Conservation (phyloP, 2,329 filamentous ascomycete genomes). For the Elsinoe australis region DNA sequence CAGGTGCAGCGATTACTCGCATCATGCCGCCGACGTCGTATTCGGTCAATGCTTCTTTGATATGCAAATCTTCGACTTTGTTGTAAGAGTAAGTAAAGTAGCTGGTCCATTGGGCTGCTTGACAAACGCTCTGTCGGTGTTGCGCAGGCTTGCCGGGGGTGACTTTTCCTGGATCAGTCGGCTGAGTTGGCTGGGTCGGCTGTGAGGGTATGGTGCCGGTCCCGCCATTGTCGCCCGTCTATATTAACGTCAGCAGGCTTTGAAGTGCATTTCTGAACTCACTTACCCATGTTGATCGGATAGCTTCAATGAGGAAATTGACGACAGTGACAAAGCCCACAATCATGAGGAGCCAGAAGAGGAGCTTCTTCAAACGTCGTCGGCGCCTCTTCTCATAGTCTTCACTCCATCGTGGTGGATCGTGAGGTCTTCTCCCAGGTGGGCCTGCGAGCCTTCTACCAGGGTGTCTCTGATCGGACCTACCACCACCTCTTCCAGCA, state of each 20-base stretch:
- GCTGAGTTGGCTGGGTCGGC: slow-evolving; percentile 2
- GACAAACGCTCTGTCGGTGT: slow-evolving; percentile 8
- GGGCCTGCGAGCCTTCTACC: too few species aligned
- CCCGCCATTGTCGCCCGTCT: neutral
- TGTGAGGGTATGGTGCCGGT: neutral
- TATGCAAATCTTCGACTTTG: neutral
- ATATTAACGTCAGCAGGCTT: neutral
- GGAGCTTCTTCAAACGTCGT: slow-evolving; percentile 9
- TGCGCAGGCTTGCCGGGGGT: neutral
- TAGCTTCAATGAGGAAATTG: neutral
- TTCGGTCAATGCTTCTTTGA: neutral
- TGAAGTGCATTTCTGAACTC: neutral
- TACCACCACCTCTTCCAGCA: slow-evolving; percentile 6
- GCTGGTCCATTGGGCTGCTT: neutral
- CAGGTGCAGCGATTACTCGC: neutral
- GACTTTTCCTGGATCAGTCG: neutral
- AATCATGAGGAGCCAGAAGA: neutral
- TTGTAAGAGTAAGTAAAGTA: slow-evolving; percentile 1
- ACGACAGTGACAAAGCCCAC: neutral
- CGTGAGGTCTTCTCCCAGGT: too few species aligned
- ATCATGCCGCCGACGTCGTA: slow-evolving; percentile 3
- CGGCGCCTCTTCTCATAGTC: neutral
- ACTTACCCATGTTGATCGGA: neutral
- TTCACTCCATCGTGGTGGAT: neutral
- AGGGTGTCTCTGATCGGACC: neutral